Evolutionary conservation across 2,329 filamentous ascomycete genomes (phyloP).

Genomic region (Thelonectria discophora): DNA sequence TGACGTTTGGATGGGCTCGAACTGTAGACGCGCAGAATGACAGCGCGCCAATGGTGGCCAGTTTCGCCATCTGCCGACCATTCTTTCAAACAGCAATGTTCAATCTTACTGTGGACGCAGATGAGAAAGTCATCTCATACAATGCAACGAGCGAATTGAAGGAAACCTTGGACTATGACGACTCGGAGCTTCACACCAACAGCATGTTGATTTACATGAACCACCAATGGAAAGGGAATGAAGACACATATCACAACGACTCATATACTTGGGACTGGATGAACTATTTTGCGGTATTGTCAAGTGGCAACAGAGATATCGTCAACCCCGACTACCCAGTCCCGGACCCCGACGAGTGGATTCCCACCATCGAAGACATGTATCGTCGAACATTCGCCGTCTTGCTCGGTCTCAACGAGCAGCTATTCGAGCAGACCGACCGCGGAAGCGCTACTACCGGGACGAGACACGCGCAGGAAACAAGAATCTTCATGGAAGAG

Average conservation of each 20-base stretch:
- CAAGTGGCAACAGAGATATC: slow-evolving; percentile 40
- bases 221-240: not conserved
- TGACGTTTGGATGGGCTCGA: slow-evolving; percentile 40
- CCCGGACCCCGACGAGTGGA: slow-evolving; percentile 34
- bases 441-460: slow-evolving; percentile 19
- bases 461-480: slow-evolving; percentile 40
- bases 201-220: slow-evolving; percentile 25
- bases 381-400: slow-evolving; percentile 41
- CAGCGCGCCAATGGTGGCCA: slow-evolving; percentile 30
- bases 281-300: slow-evolving; percentile 54
- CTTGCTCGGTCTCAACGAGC: slow-evolving; percentile 52
- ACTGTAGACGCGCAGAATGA: not conserved
- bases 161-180: slow-evolving; percentile 27
- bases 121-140: slow-evolving; percentile 40
- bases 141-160: slow-evolving; percentile 23
- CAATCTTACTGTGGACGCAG: slow-evolving; percentile 43
- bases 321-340: slow-evolving; percentile 44
- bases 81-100: slow-evolving; percentile 47
- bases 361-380: slow-evolving; percentile 29
- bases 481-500: slow-evolving; percentile 58
- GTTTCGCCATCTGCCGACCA: slow-evolving; percentile 39
- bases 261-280: slow-evolving; percentile 54
- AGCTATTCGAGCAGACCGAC: slow-evolving; percentile 46
- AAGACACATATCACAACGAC: slow-evolving; percentile 58
- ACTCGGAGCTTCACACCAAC: slow-evolving; percentile 25